Conservation (phyloP, 2,329 filamentous ascomycete genomes). For the Talaromyces sp. region DNA sequence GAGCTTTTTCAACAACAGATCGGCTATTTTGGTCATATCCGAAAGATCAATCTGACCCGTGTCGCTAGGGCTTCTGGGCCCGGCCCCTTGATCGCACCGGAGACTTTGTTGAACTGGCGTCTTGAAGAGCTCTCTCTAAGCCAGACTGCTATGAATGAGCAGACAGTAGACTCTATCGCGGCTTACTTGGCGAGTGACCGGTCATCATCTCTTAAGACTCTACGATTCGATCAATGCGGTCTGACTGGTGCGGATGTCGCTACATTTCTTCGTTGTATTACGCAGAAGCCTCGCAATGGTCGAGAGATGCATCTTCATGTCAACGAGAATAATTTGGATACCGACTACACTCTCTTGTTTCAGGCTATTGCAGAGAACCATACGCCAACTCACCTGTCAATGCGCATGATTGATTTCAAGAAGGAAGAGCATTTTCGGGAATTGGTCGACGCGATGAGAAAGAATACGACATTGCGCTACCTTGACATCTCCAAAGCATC, state of each 20-base stretch:
- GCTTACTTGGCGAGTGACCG: conserved; percentile 58
- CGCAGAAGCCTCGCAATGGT: conserved; percentile 41
- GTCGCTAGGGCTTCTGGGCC: conserved; percentile 58
- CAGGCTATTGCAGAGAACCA: conserved; percentile 44
- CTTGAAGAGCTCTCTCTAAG: conserved; percentile 62
- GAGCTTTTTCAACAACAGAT: conserved; percentile 62
- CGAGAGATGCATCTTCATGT: conserved; percentile 62
- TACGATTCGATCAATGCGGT: conserved; percentile 63
- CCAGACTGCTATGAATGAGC: conserved; percentile 56
- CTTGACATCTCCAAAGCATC: conserved; percentile 67
- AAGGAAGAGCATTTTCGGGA: conserved; percentile 60
- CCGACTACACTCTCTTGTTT: conserved; percentile 38
- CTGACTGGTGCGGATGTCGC: conserved; percentile 61
- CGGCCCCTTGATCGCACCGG: conserved; percentile 60
- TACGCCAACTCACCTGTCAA: conserved; percentile 59
- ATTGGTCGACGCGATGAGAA: conserved; percentile 56
- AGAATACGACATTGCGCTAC: conserved; percentile 58
- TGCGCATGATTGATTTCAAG: conserved; percentile 65
- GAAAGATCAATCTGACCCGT: conserved; percentile 61
- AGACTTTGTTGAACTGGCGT: conserved; percentile 62
- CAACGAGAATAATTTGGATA: conserved; percentile 53
- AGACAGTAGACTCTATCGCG: conserved; percentile 60
- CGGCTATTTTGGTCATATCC: conserved; percentile 60
- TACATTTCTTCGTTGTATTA: conserved; percentile 60
- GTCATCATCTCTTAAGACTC: conserved; percentile 55